Evolutionary conservation across 306 rosid genomes (phyloP), one percentile per base, ranked within the genome.

Genomic region (Hippophae gyantsensis): DNA sequence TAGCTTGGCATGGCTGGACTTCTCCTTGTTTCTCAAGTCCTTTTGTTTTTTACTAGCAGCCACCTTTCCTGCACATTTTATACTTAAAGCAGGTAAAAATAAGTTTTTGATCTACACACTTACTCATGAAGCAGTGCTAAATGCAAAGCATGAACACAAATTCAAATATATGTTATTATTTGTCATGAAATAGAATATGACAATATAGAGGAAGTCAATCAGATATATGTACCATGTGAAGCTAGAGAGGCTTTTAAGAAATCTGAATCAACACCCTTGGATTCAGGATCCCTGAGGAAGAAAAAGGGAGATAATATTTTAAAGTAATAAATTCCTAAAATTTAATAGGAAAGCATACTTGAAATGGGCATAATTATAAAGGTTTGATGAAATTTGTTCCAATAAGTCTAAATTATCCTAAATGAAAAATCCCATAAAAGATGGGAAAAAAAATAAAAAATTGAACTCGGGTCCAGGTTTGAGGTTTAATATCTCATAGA

Each of bases 251-350:
- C 82, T 82, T 77, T 84, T 46, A 89, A 82, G 70, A 71, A 58
- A 73, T 80, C 88, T 25, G 84, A 27, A 80, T 86, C 71, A 54
- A 82, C 90, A 18, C 85, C 84, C 62, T 74, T 78, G 6, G 95
- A 76, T 70, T 82, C 82, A 42, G 97, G 97, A 81, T 86, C 94
- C 97, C 97, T 86, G 78, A 62, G 58, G 65, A 71, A 62, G 62
- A 65, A 46, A 18, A 42, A 48, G 73, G 55, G 26, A 26, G 50
- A 58, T 42, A 7, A 12, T 18, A 18, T 18, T 57, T 42, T 10
- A 55, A 57, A 13, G 57, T 47, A 13, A 12, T 11, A 13, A 11
- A 10, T 10, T 48, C 18, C 12, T 11, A 13, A 12, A 48, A 11
- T 11, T 18, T 8, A 11, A 48, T 7, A 10, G 51, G 51, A 47